Percentiles rank a stretch among this genome's conserved stretches.
phyloP scores from a whole-genome alignment of 202 grass and related monocot species.

The Zoysia matrella region DNA sequence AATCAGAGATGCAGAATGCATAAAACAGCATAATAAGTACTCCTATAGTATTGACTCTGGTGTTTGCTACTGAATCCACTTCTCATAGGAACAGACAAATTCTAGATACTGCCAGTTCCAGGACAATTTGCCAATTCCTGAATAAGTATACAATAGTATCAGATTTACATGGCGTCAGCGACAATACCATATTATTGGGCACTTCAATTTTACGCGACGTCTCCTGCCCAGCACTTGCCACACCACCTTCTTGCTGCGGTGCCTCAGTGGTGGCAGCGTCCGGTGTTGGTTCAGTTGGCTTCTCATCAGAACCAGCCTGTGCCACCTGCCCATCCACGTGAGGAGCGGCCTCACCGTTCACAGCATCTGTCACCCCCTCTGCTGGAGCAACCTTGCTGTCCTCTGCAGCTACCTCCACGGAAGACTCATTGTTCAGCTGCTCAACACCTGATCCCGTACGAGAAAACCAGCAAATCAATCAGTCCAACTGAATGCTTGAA shows the following conservation, averaged over 20 bases:
- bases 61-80: background rate
- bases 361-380: slow-evolving; percentile 20
- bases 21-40: background rate
- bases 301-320: slow-evolving; percentile 22
- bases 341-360: slow-evolving; percentile 29
- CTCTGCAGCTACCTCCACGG: slow-evolving; percentile 4
- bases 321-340: background rate
- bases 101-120: background rate
- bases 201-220: slow-evolving; percentile 73
- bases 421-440: slow-evolving; percentile 15
- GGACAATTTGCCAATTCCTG: background rate
- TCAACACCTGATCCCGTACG: slow-evolving; percentile 22
- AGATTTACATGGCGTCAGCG: background rate
- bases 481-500: background rate
- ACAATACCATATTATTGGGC: slow-evolving; percentile 85
- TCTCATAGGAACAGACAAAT: background rate
- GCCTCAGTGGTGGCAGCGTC: slow-evolving; percentile 29
- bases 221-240: background rate
- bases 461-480: slow-evolving; percentile 14
- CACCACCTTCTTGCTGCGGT: slow-evolving; percentile 34
- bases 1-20: background rate
- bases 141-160: background rate
- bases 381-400: background rate
- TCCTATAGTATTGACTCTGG: no score
- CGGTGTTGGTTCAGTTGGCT: slow-evolving; percentile 3